Evolutionary conservation across 768 basidiomycete species (phyloP).

Genomic region (Leccinum incarnatum): DNA sequence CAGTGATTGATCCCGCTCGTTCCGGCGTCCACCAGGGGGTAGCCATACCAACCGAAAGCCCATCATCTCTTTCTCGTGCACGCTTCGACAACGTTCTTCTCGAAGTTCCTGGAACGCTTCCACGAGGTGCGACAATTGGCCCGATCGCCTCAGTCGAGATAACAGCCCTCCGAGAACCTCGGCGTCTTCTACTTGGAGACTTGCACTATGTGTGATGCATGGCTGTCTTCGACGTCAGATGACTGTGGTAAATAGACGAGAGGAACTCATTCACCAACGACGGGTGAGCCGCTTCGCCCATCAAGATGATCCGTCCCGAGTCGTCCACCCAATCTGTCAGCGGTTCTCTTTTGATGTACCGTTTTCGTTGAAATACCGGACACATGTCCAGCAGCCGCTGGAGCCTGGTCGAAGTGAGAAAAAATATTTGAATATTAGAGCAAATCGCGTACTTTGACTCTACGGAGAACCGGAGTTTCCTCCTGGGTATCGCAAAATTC

Average conservation of each 20-base stretch:
- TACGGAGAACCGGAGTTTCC: conserved; percentile 30
- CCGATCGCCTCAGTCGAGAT: conserved; percentile 41
- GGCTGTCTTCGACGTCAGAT: conserved; percentile 36
- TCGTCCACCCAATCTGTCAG: conserved; percentile 47
- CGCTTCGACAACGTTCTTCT: conserved; percentile 39
- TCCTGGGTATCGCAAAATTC: conserved; percentile 35
- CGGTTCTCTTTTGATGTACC: conserved; percentile 28
- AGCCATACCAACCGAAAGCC: conserved; percentile 41
- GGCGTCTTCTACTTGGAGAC: conserved; percentile 29
- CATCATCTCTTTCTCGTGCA: conserved; percentile 41
- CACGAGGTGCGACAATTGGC: conserved; percentile 47
- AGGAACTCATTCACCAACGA: conserved; percentile 37
- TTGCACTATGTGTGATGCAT: conserved; percentile 37
- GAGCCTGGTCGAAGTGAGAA: conserved; percentile 26
- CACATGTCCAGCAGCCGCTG: conserved; percentile 33
- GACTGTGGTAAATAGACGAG: neutral
- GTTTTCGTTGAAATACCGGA: conserved; percentile 35
- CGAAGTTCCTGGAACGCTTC: conserved; percentile 57
- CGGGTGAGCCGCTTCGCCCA: conserved; percentile 59
- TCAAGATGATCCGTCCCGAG: conserved; percentile 44
- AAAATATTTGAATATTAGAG: neutral
- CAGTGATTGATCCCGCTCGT: conserved; percentile 41
- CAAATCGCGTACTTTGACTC: conserved; percentile 35
- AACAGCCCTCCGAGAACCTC: conserved; percentile 29
- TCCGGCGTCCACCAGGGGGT: conserved; percentile 40